phyloP scores from a whole-genome alignment of 129 eudicot species.

The Saposhnikovia divaricata region DNA sequence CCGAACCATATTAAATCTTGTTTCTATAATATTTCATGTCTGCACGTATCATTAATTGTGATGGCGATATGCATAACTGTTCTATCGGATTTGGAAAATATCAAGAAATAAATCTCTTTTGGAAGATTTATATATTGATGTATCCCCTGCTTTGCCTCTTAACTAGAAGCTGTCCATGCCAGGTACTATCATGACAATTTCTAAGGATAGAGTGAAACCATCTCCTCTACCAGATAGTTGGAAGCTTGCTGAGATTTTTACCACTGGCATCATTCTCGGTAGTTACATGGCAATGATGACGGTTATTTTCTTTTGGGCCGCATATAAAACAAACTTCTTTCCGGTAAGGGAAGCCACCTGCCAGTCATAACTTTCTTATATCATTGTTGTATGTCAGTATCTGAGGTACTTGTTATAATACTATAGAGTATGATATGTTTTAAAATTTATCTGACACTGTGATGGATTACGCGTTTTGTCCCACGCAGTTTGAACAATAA shows the following conservation, averaged over 20 bases:
- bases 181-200: conserved; percentile 98
- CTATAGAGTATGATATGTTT: background rate
- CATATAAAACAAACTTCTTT: conserved; percentile 85
- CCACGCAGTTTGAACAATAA: background rate
- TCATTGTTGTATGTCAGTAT: background rate
- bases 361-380: background rate
- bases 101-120: background rate
- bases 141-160: background rate
- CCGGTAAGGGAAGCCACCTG: conserved; percentile 36
- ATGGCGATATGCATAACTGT: background rate
- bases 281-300: conserved; percentile 95
- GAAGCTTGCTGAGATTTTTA: conserved; percentile 84
- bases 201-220: conserved; percentile 95
- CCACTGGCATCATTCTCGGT: conserved; percentile 83
- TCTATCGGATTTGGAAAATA: background rate
- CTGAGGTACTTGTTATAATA: background rate
- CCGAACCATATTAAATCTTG: background rate
- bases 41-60: background rate
- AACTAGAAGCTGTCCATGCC: conserved; percentile 16
- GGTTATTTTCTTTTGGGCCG: conserved; percentile 93
- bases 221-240: conserved; percentile 97
- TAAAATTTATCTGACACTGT: background rate
- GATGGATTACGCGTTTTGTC: background rate
- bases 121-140: background rate
- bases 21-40: background rate